Percentiles rank a stretch among this genome's conserved stretches.
phyloP scores from a whole-genome alignment of 2,329 filamentous ascomycete species.

The Aspergillus fischeri region DNA sequence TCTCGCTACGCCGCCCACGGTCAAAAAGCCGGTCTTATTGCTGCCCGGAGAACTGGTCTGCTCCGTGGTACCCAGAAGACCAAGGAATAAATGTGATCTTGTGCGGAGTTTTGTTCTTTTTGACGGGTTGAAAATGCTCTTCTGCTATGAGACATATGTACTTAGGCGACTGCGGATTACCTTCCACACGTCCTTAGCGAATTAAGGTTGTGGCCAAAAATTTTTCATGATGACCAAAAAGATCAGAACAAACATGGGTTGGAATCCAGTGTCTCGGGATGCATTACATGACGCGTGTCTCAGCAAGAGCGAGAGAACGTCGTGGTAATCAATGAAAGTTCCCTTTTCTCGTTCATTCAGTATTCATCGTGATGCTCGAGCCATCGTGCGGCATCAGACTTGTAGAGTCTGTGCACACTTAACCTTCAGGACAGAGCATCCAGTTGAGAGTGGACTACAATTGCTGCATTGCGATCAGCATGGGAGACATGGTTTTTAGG shows the following conservation, averaged over 20 bases:
- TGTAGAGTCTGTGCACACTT: background rate
- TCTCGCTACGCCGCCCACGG: slow-evolving; percentile 94
- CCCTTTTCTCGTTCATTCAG: background rate
- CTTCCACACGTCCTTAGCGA: slow-evolving; percentile 36
- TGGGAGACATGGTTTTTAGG: too few species aligned
- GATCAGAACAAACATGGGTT: slow-evolving; percentile 25
- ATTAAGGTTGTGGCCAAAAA: slow-evolving; percentile 39
- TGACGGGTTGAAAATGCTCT: slow-evolving; percentile 39
- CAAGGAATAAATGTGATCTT: slow-evolving; percentile 75
- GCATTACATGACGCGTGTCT: slow-evolving; percentile 7
- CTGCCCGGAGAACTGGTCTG: slow-evolving; percentile 98
- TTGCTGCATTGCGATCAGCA: too few species aligned
- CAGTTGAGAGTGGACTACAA: background rate
- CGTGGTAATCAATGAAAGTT: slow-evolving; percentile 4
- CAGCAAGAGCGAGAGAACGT: background rate
- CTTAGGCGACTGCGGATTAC: slow-evolving; percentile 38
- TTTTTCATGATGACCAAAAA: slow-evolving; percentile 28
- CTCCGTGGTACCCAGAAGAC: slow-evolving; percentile 99
- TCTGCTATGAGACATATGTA: slow-evolving; percentile 41
- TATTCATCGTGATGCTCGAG: background rate
- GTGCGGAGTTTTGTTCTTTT: slow-evolving; percentile 57
- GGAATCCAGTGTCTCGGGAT: slow-evolving; percentile 16
- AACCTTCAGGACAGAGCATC: background rate
- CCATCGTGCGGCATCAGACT: background rate
- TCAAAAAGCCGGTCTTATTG: slow-evolving; percentile 99